phyloP scores from a whole-genome alignment of 441 rosid genomes.

The Adansonia gregorii region DNA sequence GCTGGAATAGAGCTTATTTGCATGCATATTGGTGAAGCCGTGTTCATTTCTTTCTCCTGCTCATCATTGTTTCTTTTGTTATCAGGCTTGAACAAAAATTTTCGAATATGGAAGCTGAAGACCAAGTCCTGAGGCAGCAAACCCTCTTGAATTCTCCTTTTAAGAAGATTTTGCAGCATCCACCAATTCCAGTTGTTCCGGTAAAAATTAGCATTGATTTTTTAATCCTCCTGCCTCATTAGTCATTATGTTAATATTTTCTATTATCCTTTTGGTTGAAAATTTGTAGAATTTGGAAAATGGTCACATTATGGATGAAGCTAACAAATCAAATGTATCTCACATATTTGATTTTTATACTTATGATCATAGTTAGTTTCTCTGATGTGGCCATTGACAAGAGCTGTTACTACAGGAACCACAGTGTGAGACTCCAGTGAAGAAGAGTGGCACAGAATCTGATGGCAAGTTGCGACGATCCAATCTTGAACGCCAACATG shows the following conservation, averaged over 20 bases:
- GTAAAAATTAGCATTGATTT: conserved; percentile 36
- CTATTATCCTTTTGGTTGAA: not conserved
- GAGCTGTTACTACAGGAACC: conserved; percentile 53
- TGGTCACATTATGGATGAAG: conserved; percentile 72
- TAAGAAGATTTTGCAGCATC: conserved; percentile 58
- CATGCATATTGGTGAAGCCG: conserved; percentile 3
- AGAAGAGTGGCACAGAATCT: conserved; percentile 53
- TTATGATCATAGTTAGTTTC: conserved; percentile 24
- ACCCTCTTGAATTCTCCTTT: conserved; percentile 44
- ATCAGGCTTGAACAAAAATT: conserved; percentile 87
- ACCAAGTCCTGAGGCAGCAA: conserved; percentile 75
- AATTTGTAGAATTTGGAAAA: conserved; percentile 76
- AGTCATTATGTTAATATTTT: conserved; percentile 5
- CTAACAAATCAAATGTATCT: conserved; percentile 55
- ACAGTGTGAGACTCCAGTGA: conserved; percentile 63
- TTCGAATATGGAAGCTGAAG: conserved; percentile 82
- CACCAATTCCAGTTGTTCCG: conserved; percentile 51
- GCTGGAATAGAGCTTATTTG: not conserved
- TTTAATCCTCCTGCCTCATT: not conserved
- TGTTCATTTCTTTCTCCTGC: conserved; percentile 15
- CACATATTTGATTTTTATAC: conserved; percentile 15
- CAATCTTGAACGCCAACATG: conserved; percentile 80
- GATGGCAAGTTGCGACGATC: conserved; percentile 80
- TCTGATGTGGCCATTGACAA: conserved; percentile 21
- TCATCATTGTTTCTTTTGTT: conserved; percentile 33